A percentile compares a stretch with the other conserved stretches of the same genome.
These are phyloP conservation scores for Podospora didyma DNA, from an alignment of 495 filamentous ascomycete genomes.

Conservation along the genomic window DNA sequence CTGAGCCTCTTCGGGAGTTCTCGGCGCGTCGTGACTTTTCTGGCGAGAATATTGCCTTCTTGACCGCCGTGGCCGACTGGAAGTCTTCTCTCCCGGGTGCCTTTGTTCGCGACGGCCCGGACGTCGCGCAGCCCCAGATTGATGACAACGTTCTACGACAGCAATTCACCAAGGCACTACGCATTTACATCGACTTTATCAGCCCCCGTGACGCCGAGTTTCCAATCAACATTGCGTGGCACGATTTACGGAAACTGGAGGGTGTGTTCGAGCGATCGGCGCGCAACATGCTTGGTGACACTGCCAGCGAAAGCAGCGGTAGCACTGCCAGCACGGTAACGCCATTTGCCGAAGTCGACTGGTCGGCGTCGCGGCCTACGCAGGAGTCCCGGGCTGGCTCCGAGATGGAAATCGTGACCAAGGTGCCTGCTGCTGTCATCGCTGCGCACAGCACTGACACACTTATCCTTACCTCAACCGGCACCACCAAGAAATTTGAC, in stretches of 20 bases:
- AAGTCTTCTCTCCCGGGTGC: slow-evolving; percentile 28
- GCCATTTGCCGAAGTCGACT: slow-evolving; percentile 19
- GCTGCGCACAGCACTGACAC: slow-evolving; percentile 4
- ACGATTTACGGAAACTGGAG: slow-evolving; percentile 27
- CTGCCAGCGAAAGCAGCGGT: not conserved
- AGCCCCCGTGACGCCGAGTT: slow-evolving; percentile 54
- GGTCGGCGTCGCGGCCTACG: not conserved
- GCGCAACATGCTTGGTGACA: slow-evolving; percentile 12
- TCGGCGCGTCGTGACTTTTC: slow-evolving; percentile 61
- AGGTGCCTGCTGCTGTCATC: not conserved
- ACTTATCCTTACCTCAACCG: not conserved
- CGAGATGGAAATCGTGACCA: slow-evolving; percentile 15
- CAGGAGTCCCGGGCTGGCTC: slow-evolving; percentile 10
- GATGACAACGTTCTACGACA: slow-evolving; percentile 16
- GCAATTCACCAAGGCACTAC: slow-evolving; percentile 51
- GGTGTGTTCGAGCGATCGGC: slow-evolving; percentile 30
- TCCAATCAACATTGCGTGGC: slow-evolving; percentile 55
- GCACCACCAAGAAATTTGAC: not conserved
- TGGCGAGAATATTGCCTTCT: slow-evolving; percentile 66
- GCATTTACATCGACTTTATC: slow-evolving; percentile 56
- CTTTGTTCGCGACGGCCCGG: slow-evolving; percentile 16
- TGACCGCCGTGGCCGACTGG: slow-evolving; percentile 55
- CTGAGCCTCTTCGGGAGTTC: slow-evolving; percentile 53
- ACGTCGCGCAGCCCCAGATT: slow-evolving; percentile 11
- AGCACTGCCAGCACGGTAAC: slow-evolving; percentile 17